Evolutionary conservation across 2,329 filamentous ascomycete species (phyloP), one percentile per base, ranked within the genome.

Genomic region (Beauveria australis): DNA sequence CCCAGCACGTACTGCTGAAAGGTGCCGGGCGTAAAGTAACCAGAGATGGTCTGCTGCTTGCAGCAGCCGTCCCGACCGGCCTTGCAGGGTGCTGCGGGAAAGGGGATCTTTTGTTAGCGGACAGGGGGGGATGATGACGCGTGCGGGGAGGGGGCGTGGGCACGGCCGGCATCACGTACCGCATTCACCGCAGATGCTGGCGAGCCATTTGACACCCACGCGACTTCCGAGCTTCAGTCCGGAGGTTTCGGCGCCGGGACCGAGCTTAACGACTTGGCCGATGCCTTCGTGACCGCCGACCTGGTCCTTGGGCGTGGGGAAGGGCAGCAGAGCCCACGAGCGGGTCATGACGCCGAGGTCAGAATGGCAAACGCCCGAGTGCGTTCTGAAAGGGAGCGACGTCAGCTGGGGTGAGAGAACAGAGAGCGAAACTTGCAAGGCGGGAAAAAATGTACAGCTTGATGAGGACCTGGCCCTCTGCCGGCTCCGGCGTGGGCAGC

Each of bases 241-340:
- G 1, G 80, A 75, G 43, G 67, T 70, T 55, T 86, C 82, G 22
- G 81, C 77, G 8, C 81, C 83, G 0, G 85, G 76, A 0, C 87
- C 87, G 63, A 89, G 75, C 68, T 87, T 86, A 47, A 87, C 84
- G 37, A 89, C 76, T 57, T 79, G 80, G 47, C 84, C 84, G 1
- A 89, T 82, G 19, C 87, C 87, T 72, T 89, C 87, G 67, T 89
- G 87, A 5, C 87, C 87, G 47, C 87, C 87, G 4, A 88, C 60
- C 51, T 65, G 64, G 22, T 46, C 49, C 19, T 58, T 61, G 28
- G 44, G 41, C 5, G 61, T 62, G 28, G 61, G 61, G 3, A 40
- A 47, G 12, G 61, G 61, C 37, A 62, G 56, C 18, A 37, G 44
- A 8, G 51, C 51, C 61, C 61, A 62, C 37, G 58, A 61, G 44